Percentiles rank a stretch among this genome's conserved stretches.
Conservation (phyloP, 345 rosid species). For the Citrus australasica region DNA sequence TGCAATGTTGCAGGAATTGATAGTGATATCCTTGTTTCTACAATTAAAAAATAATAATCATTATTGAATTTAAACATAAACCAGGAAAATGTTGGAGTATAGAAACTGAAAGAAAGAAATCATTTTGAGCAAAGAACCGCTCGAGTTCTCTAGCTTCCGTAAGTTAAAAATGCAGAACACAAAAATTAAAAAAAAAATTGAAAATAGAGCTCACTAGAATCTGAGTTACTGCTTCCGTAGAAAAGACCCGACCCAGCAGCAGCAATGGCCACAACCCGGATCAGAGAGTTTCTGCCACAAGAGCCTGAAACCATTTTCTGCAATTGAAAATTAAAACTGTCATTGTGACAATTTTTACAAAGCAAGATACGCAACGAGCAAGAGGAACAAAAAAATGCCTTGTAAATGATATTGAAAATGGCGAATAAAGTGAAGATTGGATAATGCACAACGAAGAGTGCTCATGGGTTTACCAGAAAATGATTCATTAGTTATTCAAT, state of each 20-base stretch:
- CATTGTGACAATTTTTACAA: background rate
- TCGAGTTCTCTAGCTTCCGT: background rate
- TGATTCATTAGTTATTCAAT: slow-evolving; percentile 18
- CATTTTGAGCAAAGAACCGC: background rate
- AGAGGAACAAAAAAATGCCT: background rate
- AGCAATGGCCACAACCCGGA: slow-evolving; percentile 39
- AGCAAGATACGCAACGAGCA: background rate
- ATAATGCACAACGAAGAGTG: background rate
- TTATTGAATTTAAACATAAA: background rate
- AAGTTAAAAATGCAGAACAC: background rate
- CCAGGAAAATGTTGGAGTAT: background rate
- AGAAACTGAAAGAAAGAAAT: background rate
- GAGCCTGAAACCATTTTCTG: slow-evolving; percentile 40
- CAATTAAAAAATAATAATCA: background rate
- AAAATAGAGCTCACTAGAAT: slow-evolving; percentile 33
- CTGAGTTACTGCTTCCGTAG: slow-evolving; percentile 18
- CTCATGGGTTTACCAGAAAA: slow-evolving; percentile 23
- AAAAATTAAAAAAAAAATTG: background rate
- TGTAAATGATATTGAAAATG: background rate
- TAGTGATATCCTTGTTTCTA: slow-evolving; percentile 39
- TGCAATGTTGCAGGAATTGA: slow-evolving; percentile 31
- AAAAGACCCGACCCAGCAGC: slow-evolving; percentile 44
- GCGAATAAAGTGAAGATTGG: background rate
- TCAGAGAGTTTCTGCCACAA: slow-evolving; percentile 22
- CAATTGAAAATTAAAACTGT: background rate